Evolutionary conservation across 129 eudicot genomes (phyloP).

Genomic region (Ambrosia trifida): DNA sequence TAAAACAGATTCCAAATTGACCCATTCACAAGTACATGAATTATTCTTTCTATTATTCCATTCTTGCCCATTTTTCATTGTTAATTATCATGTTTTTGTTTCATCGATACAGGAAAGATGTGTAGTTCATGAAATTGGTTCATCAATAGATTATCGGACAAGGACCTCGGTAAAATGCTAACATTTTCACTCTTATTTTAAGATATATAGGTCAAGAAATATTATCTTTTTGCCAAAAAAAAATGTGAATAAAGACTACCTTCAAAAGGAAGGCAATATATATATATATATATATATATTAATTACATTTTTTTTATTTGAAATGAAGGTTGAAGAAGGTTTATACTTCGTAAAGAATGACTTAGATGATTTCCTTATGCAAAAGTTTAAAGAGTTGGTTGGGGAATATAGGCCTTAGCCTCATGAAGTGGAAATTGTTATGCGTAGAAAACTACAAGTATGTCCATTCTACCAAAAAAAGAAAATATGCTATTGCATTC

Average conservation of each 20-base stretch:
- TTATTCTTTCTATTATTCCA: neutral
- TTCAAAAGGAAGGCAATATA: neutral
- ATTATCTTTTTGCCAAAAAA: constrained; percentile 1
- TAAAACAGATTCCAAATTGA: too few relatives aligned
- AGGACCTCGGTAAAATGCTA: constrained; percentile 69
- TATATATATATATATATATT: too few relatives aligned
- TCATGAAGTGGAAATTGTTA: constrained; percentile 88
- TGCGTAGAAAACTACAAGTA: constrained; percentile 96
- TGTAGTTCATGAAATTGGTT: constrained; percentile 83
- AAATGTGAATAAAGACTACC: neutral
- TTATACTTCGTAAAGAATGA: constrained; percentile 72
- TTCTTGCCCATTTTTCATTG: neutral
- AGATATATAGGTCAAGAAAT: neutral
- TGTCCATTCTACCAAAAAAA: neutral
- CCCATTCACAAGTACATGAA: neutral
- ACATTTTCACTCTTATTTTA: neutral
- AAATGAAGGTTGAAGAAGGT: constrained; percentile 82
- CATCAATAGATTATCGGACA: constrained; percentile 84
- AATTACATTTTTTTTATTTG: neutral
- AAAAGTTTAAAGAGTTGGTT: constrained; percentile 62
- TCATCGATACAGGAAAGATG: constrained; percentile 79
- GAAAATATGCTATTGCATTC: neutral
- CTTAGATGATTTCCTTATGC: constrained; percentile 48
- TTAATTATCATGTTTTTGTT: constrained; percentile 27
- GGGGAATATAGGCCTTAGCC: constrained; percentile 55